Percentiles rank a stretch among this genome's conserved stretches.
These are phyloP conservation scores for Martiniozyma asiatica DNA, from an alignment of 1,139 yeast species.

Conservation along the genomic window DNA sequence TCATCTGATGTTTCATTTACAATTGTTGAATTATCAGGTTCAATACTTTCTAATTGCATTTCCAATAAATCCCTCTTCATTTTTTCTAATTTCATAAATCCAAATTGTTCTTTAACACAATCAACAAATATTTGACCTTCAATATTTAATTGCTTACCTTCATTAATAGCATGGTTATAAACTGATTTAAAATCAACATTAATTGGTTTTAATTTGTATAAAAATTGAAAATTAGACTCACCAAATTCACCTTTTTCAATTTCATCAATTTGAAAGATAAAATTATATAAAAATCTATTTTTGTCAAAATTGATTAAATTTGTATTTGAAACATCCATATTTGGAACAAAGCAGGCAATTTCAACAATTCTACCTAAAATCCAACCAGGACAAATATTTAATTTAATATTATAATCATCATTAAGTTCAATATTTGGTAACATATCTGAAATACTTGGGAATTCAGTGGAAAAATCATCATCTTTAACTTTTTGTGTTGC, in stretches of 20 bases:
- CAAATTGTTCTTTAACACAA: slow-evolving; percentile 35
- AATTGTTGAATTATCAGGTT: no score
- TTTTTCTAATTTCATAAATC: slow-evolving; percentile 38
- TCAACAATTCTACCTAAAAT: slow-evolving; percentile 47
- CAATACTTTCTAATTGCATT: no score
- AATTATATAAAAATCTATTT: slow-evolving; percentile 49
- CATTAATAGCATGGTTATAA: slow-evolving; percentile 25
- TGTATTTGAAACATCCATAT: slow-evolving; percentile 48
- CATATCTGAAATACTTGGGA: slow-evolving; percentile 10
- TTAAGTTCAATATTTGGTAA: slow-evolving; percentile 6
- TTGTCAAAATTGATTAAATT: slow-evolving; percentile 56
- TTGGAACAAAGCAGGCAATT: slow-evolving; percentile 56
- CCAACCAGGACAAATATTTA: slow-evolving; percentile 87
- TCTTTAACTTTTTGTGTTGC: slow-evolving; percentile 26
- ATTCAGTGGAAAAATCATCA: slow-evolving; percentile 2
- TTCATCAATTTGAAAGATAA: slow-evolving; percentile 38
- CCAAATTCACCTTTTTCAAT: slow-evolving; percentile 13
- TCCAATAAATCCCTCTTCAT: slow-evolving; percentile 5
- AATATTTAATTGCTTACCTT: slow-evolving; percentile 27
- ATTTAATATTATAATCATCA: slow-evolving; percentile 6
- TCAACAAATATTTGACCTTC: slow-evolving; percentile 6
- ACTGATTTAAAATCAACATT: slow-evolving; percentile 25
- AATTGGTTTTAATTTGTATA: slow-evolving; percentile 19
- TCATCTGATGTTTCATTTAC: no score
- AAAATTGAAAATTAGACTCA: slow-evolving; percentile 20